Evolutionary conservation across 331 rosid species (phyloP), one percentile per base, ranked within the genome.

Genomic region (Acacia pycnantha): DNA sequence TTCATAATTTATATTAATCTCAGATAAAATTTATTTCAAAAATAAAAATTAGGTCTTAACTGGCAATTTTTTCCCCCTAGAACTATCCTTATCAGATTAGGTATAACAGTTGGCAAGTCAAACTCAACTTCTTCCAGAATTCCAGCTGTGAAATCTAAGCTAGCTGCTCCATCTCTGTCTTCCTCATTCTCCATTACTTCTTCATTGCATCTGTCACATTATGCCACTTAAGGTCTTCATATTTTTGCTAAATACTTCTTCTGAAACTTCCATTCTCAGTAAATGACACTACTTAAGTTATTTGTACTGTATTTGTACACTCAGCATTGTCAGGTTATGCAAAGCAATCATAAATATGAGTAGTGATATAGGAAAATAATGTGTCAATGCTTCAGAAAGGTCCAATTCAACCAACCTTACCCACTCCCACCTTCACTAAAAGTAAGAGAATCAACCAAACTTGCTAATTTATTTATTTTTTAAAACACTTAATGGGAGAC

Each of bases 371-470:
- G 59, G 61, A 48, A 26, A 78, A 77, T 71, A 44, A 22, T 8
- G 29, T 19, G 73, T 19, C 73, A 27, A 35, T 69, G 37, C 54
- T 18, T 29, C 33, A 65, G 83, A 85, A 81, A 70, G 69, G 37
- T 33, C 51, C 74, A 71, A 81, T 79, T 79, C 87, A 84, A 86
- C 90, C 89, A 74, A 86, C 90, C 81, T 79, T 66, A 79, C 90
- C 94, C 81, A 92, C 89, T 82, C 89, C 59, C 76, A 87, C 85
- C 80, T 58, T 85, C 82, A 76, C 5, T 22, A 68, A 87, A 88
- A 90, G 94, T 81, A 85, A 83, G 86, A 87, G 86, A 85, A 80
- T 77, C 7, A 59, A 89, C 78, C 83, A 84, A 85, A 85, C 80
- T 77, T 53, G 19, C 13, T 33, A 26, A 31, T 29, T 64, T 64